These are phyloP conservation scores for Chaetomiaceae sp. DNA, from an alignment of 2,329 filamentous ascomycete species.

Conservation along the genomic window DNA sequence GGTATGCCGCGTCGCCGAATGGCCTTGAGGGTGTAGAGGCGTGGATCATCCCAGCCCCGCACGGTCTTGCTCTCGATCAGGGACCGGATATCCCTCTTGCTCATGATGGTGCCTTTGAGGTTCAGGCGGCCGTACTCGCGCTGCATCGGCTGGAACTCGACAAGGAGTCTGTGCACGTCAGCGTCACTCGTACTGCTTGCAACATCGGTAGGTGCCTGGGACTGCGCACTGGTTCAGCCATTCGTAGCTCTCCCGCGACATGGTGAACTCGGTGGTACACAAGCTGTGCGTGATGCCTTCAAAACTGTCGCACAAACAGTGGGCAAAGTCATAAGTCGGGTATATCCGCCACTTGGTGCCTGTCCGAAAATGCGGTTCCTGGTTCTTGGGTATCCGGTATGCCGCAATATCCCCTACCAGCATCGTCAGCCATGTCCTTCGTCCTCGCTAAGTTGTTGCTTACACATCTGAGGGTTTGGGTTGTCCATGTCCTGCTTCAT, in stretches of 20 bases:
- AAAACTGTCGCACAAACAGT: slow-evolving; percentile 85
- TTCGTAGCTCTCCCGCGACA: slow-evolving; percentile 80
- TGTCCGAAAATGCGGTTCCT: slow-evolving; percentile 69
- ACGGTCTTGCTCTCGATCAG: background rate
- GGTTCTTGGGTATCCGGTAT: slow-evolving; percentile 72
- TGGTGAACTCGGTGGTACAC: slow-evolving; percentile 87
- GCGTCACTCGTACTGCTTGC: background rate
- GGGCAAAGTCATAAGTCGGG: slow-evolving; percentile 88
- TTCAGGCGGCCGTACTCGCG: slow-evolving; percentile 65
- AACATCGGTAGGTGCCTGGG: no score
- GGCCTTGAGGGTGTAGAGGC: slow-evolving; percentile 53
- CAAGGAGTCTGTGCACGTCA: slow-evolving; percentile 50
- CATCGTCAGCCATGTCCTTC: no score
- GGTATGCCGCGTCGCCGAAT: slow-evolving; percentile 80
- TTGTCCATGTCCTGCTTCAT: slow-evolving; percentile 68
- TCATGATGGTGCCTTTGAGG: slow-evolving; percentile 78
- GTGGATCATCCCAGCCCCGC: slow-evolving; percentile 78
- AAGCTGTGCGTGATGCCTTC: slow-evolving; percentile 93
- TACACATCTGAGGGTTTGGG: slow-evolving; percentile 84
- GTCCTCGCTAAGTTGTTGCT: no score
- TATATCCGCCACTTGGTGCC: slow-evolving; percentile 85
- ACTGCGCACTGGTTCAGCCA: slow-evolving; percentile 62
- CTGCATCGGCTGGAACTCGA: slow-evolving; percentile 89
- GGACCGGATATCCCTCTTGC: slow-evolving; percentile 71
- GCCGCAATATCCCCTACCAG: slow-evolving; percentile 67